Base-by-base conservation (phyloP, 768 basidiomycete genomes). In the Suillus tomentosus region DNA sequence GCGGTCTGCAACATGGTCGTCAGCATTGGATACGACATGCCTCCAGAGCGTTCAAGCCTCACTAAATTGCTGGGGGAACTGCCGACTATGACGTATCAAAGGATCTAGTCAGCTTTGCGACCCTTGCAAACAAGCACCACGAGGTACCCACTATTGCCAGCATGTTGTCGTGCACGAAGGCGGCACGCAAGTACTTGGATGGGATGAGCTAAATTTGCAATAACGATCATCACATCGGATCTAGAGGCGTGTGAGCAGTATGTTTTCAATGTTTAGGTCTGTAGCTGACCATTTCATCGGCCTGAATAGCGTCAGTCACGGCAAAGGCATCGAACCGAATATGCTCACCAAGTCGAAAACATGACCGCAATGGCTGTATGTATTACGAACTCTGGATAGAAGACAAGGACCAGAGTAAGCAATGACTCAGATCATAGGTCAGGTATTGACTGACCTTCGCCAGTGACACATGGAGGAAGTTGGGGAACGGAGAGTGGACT, bases 31-130 rank as follows among this genome's bases (percentile, higher is more conserved):
- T 64, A 42, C 65, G 45, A 54, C 54, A 45, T 56, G 54, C 48
- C 50, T 55, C 63, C 66, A 64, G 55, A 45, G 63, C 60, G 37
- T 58, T 36, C 60, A 54, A 57, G 47, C 78, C 88, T 73, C 66
- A 91, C 89, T 80, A 71, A 89, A 88, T 67, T 85, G 84, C 72
- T 90, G 79, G 43, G 90, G 90, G 74, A 87, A 91, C 73, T 86
- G 85, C 63, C 85, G 87, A 74, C 90, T 91, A 65, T 27, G 50
- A 50, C 13, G 42, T 59, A 15, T 61, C 62, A 65, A 67, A 43
- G 63, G 61, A 55, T 67, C 65, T 64, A 47, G 66, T 70, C 58
- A 78, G 77, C 51, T 64, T 54, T 48, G 64, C 66, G 27, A 70
- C 45, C 59, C 45, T n/a, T 47, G 43, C 22, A 59, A 45, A 68